Conservation (phyloP, 805 yeast species). For the Vanderwaltozyma verrucispora region DNA sequence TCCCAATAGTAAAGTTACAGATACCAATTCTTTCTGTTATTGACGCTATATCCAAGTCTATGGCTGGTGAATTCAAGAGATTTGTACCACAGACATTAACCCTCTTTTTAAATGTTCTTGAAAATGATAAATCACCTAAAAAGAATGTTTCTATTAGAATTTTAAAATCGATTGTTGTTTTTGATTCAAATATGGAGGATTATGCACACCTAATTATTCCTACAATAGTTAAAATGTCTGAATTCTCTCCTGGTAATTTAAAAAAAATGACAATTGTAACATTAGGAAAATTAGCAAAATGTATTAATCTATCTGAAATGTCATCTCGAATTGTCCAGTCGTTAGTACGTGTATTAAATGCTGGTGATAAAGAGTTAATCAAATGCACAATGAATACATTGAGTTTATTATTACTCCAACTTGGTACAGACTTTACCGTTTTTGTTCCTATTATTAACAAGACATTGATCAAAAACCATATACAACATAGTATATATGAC, state of each 20-base stretch:
- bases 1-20: slow-evolving; percentile 52
- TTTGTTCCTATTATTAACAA: slow-evolving; percentile 77
- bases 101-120: slow-evolving; percentile 63
- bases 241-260: slow-evolving; percentile 48
- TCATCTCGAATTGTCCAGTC: slow-evolving; percentile 88
- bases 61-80: slow-evolving; percentile 87
- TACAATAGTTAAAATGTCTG: slow-evolving; percentile 69
- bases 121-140: slow-evolving; percentile 54
- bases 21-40: slow-evolving; percentile 69
- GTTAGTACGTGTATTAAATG: slow-evolving; percentile 52
- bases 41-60: slow-evolving; percentile 73
- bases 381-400: slow-evolving; percentile 67
- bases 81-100: slow-evolving; percentile 72
- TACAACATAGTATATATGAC: slow-evolving; percentile 68
- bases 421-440: slow-evolving; percentile 75
- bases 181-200: slow-evolving; percentile 84
- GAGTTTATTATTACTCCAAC: slow-evolving; percentile 64
- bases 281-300: slow-evolving; percentile 68
- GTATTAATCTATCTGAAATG: slow-evolving; percentile 70
- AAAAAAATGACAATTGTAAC: slow-evolving; percentile 71
- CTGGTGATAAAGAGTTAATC: slow-evolving; percentile 47
- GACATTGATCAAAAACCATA: slow-evolving; percentile 47
- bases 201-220: slow-evolving; percentile 84
- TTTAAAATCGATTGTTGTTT: slow-evolving; percentile 69
- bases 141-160: slow-evolving; percentile 60